Conservation (phyloP, 345 rosid genomes). For the Acer yangbiense region DNA sequence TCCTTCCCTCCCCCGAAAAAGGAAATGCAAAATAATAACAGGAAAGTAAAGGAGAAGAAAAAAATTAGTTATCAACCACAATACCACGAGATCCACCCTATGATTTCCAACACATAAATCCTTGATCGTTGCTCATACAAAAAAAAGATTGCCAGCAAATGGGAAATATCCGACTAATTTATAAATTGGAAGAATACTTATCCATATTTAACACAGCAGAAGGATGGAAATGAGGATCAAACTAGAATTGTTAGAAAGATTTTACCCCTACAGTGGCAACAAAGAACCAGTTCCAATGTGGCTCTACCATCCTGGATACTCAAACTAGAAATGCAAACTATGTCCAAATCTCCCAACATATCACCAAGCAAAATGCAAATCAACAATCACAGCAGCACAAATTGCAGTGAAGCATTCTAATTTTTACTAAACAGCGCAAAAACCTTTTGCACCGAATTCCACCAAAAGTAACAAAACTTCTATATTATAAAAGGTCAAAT, state of each 20-base stretch:
- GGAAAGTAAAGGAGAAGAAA: neutral
- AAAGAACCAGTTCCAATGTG: neutral
- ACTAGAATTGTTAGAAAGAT: neutral
- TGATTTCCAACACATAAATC: neutral
- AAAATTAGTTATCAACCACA: neutral
- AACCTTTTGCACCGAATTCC: neutral
- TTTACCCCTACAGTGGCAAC: neutral
- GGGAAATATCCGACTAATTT: neutral
- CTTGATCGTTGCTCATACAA: neutral
- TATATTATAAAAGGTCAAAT: no score
- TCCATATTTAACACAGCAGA: neutral
- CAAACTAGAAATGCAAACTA: neutral
- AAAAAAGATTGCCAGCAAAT: neutral
- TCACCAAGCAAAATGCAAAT: conserved; percentile 2
- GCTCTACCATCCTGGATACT: neutral
- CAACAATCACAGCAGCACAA: neutral
- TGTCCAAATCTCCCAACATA: neutral
- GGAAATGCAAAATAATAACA: no score
- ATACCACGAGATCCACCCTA: neutral
- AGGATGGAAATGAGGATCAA: neutral
- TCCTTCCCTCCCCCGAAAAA: no score
- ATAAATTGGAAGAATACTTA: neutral
- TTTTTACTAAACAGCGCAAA: neutral
- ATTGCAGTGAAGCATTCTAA: neutral
- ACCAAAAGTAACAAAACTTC: neutral